Percentiles rank a stretch among this genome's conserved stretches.
phyloP scores from a whole-genome alignment of 805 yeast genomes.

The Yarrowia bubula region DNA sequence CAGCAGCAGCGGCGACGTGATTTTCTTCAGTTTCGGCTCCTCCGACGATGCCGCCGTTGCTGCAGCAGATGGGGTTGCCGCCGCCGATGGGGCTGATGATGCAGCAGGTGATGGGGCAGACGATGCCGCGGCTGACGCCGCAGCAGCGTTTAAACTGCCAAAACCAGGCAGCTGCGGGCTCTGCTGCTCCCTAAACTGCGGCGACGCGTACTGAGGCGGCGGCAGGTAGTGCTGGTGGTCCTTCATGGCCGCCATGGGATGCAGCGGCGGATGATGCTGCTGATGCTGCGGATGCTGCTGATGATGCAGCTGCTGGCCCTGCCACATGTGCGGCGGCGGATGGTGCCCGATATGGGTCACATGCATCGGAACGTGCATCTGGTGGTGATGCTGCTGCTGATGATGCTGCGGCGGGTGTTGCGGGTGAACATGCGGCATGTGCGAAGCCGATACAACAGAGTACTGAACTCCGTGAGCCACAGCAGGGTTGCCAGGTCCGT shows the following conservation, averaged over 20 bases:
- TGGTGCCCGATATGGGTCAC: slow-evolving; percentile 27
- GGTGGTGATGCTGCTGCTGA: neutral
- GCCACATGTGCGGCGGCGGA: slow-evolving; percentile 19
- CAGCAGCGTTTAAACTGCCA: neutral
- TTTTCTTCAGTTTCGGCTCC: slow-evolving; percentile 12
- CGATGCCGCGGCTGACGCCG: neutral
- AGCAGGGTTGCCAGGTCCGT: slow-evolving; percentile 11
- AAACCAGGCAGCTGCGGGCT: neutral
- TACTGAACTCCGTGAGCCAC: slow-evolving; percentile 8
- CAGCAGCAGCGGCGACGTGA: slow-evolving; percentile 29
- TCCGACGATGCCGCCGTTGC: neutral
- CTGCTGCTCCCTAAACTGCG: slow-evolving; percentile 9
- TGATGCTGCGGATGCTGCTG: neutral
- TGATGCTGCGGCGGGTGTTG: neutral
- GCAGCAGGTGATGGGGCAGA: neutral
- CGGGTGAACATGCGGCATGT: slow-evolving; percentile 15
- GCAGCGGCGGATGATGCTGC: slow-evolving; percentile 2
- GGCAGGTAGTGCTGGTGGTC: slow-evolving; percentile 22
- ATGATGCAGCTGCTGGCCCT: neutral
- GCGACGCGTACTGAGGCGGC: slow-evolving; percentile 20
- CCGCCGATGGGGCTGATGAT: neutral
- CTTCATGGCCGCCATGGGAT: slow-evolving; percentile 25
- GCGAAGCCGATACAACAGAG: slow-evolving; percentile 3
- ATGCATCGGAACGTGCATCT: slow-evolving; percentile 25
- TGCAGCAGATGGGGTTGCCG: slow-evolving; percentile 20